Evolutionary conservation across 106 monocot species (phyloP), one percentile per base, ranked within the genome.

Genomic region (Dendrobium catenatum): DNA sequence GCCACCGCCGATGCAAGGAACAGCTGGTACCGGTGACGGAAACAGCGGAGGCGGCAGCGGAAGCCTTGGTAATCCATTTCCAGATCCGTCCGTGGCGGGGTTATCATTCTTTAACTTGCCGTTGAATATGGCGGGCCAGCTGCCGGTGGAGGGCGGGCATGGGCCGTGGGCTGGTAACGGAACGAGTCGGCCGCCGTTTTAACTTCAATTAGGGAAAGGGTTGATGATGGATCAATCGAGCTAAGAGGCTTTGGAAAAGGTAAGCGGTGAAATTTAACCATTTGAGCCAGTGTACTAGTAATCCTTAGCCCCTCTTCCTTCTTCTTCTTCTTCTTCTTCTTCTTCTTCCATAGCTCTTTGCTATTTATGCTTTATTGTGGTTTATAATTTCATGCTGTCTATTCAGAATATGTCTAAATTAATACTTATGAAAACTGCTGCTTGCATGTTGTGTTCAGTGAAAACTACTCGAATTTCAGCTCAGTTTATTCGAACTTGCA

Each of bases 41-140:
- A 9, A 47, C 51, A 37, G 37, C 37, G 18, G 77, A 2, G 20
- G 73, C 20, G 76, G 76, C 42, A 42, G 42, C 2, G 74, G 74
- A 16, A 42, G 42, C 42, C 19, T 42, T 4, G 76, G 76, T 47
- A 76, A 76, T 48, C 76, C 76, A 4, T 76, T 76, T 26, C 47
- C 76, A 9, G 76, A 76, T 76, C 76, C 76, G 2, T n/a, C 76
- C 44, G n/a, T 43, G 3, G 42, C 75, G 5, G 76, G 76, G 1
- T 26, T 76, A 24, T 17, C 76, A 6, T 76, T 76, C 76, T 76
- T 76, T 20, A 76, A 76, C 47, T 43, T 76, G 16, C 76, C 76
- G 1, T 40, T 76, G 9, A 48, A 26, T 48, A 76, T 76, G 76
- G 9, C 76, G 9, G 47, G 76, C 4, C 76, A 22, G 76, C 47